Base-by-base conservation (phyloP, 495 filamentous ascomycete species). In the Aspergillus taichungensis region DNA sequence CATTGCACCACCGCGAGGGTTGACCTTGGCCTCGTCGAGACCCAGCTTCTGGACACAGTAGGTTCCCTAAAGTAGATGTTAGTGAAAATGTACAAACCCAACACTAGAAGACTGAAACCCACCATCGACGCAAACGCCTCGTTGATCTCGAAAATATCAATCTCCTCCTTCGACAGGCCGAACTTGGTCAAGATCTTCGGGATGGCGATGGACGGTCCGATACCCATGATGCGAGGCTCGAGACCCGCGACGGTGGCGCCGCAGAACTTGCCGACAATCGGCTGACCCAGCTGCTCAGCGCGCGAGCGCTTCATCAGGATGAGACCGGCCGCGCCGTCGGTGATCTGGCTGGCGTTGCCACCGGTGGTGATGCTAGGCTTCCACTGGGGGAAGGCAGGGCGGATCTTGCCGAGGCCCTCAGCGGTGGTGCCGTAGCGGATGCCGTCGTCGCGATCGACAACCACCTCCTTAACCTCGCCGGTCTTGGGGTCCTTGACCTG, bases 121-220 rank as follows among this genome's bases (percentile, higher is more conserved):
- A 87, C 90, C 91, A 97, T 97, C 30, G 83, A 88, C 11, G 91
- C 89, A 56, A 97, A 97, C 1, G 91, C 91, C 75, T 97, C 91
- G 64, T 97, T 97, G 56, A 97, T 68, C 72, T 97, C 91, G 53
- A 95, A 78, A 33, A 97, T 72, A 56, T 97, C 91, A 54, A 88
- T 72, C 39, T 97, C 91, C 45, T 84, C 74, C 33, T 88, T 69
- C n/a, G 68, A 76, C 59, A 97, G 59, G 53, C 78, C 76, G 71
- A 81, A 81, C 72, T 94, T 86, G 57, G 66, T 65, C 31, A 97
- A 71, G 33, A 97, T 79, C 77, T 97, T 97, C 45, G 91, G 91
- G 51, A 97, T 94, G 45, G 88, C 91, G 43, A 94, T 67, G 8
- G 87, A 84, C 8, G 91, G 91, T 14, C 91, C 91, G 55, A 97